Percentiles rank a stretch among this genome's conserved stretches.
Conservation (phyloP, 164 flowering plant species). For the Litsea cubeba region DNA sequence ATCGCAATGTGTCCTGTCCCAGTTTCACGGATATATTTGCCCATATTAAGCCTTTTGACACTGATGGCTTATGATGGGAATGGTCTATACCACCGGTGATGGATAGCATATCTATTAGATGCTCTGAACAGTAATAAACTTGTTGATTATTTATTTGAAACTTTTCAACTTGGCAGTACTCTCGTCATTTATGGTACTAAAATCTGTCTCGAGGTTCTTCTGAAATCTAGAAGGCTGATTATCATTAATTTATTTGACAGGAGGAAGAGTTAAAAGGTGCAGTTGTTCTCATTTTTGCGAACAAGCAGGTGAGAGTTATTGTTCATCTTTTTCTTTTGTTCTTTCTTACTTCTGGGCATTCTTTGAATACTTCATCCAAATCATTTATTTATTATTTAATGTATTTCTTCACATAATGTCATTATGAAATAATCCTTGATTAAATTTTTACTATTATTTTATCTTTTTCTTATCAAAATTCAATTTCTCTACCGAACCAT, state of each 20-base stretch:
- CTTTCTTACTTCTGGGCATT: neutral
- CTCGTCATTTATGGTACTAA: neutral
- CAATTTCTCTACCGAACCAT: too few species aligned
- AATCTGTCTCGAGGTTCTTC: neutral
- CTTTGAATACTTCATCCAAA: neutral
- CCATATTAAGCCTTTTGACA: neutral
- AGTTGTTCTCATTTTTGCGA: slow-evolving; percentile 82
- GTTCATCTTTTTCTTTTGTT: neutral
- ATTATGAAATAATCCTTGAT: too few species aligned
- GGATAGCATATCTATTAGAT: neutral
- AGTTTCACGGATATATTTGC: neutral
- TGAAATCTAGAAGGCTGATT: neutral
- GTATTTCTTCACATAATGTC: too few species aligned
- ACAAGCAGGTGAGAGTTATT: slow-evolving; percentile 70
- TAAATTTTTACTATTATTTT: too few species aligned
- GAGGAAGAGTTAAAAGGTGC: slow-evolving; percentile 94
- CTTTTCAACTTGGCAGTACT: neutral
- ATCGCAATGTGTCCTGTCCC: neutral
- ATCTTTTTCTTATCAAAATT: too few species aligned
- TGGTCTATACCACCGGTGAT: neutral
- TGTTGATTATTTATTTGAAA: neutral
- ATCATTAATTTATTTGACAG: slow-evolving; percentile 26
- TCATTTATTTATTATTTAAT: too few species aligned
- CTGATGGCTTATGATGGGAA: neutral
- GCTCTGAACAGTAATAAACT: neutral